Base-by-base conservation (phyloP, 176 grass and related monocot genomes). In the Chloris gayana region DNA sequence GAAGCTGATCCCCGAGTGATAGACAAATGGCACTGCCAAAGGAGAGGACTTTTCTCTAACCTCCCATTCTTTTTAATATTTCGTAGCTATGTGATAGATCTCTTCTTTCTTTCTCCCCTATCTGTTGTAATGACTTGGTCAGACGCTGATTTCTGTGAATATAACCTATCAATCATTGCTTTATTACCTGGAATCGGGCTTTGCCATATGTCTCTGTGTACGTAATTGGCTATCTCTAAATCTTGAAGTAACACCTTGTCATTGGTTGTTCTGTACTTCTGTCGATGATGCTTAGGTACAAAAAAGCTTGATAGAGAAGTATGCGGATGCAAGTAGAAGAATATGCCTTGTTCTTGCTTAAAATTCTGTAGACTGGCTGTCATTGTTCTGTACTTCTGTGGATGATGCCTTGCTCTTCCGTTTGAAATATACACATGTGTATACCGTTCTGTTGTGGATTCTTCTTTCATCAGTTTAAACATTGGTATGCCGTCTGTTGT, bases 101-200 rank as follows among this genome's bases (percentile, higher is more conserved):
- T 64, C 60, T 67, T 77, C 6, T 34, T 70, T 41, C 47, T 69
- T 27, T 27, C 19, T 44, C 29, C 34, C 34, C 29, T 35, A 64
- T 79, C 65, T 75, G 57, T 32, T 86, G 78, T 86, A 77, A 44
- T 82, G 88, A 86, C 78, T 74, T 38, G 67, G 78, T 78, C 83
- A 82, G 88, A 89, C 57, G 77, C 88, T 85, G 82, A 89, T 86
- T 82, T 85, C 69, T 89, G 88, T 89, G 73, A 89, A 89, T 89
- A 89, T 85, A 89, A 86, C 83, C 31, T 71, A 81, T 89, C 88
- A 44, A 89, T 82, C 83, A 86, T 89, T 82, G 83, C 60, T 82
- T 85, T 67, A 56, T 9, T 51, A 34, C 64, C 65, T 85, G 10
- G 41, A 76, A 29, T 17, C 46, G 50, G 58, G 73, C 24, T 7